Percentiles rank a stretch among this genome's conserved stretches.
These are phyloP conservation scores for Madurella fahalii DNA, from an alignment of 2,329 filamentous ascomycete species.

Conservation along the genomic window DNA sequence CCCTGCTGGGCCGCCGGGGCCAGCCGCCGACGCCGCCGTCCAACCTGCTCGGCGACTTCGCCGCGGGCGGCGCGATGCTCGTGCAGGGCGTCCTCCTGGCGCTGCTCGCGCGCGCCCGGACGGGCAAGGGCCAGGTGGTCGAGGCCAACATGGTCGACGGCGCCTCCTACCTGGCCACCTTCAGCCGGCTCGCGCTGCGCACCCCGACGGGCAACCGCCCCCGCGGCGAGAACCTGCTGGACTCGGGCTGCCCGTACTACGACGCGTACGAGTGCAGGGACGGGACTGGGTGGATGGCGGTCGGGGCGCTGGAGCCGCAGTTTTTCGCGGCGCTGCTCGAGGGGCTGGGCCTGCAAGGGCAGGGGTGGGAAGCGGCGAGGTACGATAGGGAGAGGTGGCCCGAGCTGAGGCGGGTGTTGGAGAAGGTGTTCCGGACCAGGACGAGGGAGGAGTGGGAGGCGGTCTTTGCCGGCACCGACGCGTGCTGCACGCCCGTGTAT, in stretches of 20 bases:
- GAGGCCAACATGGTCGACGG: constrained; percentile 98
- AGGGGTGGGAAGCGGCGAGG: constrained; percentile 49
- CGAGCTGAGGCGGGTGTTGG: constrained; percentile 58
- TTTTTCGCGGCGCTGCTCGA: constrained; percentile 70
- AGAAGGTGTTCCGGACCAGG: constrained; percentile 61
- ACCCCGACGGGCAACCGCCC: constrained; percentile 57
- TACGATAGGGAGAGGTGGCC: constrained; percentile 64
- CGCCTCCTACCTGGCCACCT: constrained; percentile 70
- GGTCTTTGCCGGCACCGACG: constrained; percentile 86
- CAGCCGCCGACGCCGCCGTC: constrained; percentile 72
- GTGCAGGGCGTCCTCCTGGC: constrained; percentile 81
- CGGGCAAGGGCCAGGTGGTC: constrained; percentile 77
- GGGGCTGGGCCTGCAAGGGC: constrained; percentile 57
- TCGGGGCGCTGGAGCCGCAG: constrained; percentile 85
- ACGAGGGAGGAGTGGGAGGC: constrained; percentile 76
- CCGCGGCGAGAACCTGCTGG: constrained; percentile 73
- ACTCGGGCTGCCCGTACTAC: constrained; percentile 85
- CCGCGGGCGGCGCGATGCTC: constrained; percentile 77
- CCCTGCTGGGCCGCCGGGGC: constrained; percentile 66
- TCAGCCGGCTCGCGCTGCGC: constrained; percentile 65
- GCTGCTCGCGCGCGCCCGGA: constrained; percentile 59
- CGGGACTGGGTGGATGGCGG: constrained; percentile 67
- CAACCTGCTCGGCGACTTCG: constrained; percentile 88
- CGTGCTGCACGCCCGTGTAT: constrained; percentile 86
- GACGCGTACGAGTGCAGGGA: constrained; percentile 84